A percentile compares a stretch with the other conserved stretches of the same genome.
Evolutionary conservation across 768 basidiomycete species (phyloP).

Genomic region (Nidularia pulvinata): DNA sequence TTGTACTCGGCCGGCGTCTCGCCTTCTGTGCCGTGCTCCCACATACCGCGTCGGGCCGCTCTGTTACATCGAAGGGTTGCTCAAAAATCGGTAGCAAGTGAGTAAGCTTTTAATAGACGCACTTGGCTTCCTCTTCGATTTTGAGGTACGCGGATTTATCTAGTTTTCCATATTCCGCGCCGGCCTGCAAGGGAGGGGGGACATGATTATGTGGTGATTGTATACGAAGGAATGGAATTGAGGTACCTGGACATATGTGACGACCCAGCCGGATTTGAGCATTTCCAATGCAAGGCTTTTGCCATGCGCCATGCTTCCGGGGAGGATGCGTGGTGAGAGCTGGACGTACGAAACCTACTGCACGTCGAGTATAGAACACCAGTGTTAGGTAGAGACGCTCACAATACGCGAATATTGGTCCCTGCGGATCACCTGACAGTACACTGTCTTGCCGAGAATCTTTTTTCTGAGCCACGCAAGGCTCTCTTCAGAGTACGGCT

Average conservation of each 20-base stretch:
- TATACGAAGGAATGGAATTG: too few species aligned
- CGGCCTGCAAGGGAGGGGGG: too few species aligned
- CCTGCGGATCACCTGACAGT: constrained; percentile 69
- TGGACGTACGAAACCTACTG: constrained; percentile 70
- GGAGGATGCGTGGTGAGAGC: constrained; percentile 50
- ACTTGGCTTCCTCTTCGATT: constrained; percentile 72
- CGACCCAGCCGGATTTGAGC: constrained; percentile 77
- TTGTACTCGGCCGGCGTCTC: constrained; percentile 87
- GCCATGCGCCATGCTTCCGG: constrained; percentile 42
- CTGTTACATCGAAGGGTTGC: constrained; percentile 41
- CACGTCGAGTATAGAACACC: neutral
- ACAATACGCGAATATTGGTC: constrained; percentile 92
- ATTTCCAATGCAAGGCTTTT: constrained; percentile 67
- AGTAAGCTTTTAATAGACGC: constrained; percentile 16
- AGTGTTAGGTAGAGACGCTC: constrained; percentile 17
- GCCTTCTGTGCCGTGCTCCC: constrained; percentile 48
- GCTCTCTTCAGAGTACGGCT: constrained; percentile 75
- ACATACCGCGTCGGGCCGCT: constrained; percentile 69
- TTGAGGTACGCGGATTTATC: constrained; percentile 64
- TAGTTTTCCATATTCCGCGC: constrained; percentile 76
- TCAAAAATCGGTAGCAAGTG: neutral
- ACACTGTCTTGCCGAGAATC: constrained; percentile 59
- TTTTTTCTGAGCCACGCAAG: constrained; percentile 65
- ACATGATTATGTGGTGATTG: too few species aligned
- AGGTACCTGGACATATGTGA: constrained; percentile 78